These are phyloP conservation scores for Candida xiaguanensis DNA, from an alignment of 805 yeast genomes.

Conservation along the genomic window DNA sequence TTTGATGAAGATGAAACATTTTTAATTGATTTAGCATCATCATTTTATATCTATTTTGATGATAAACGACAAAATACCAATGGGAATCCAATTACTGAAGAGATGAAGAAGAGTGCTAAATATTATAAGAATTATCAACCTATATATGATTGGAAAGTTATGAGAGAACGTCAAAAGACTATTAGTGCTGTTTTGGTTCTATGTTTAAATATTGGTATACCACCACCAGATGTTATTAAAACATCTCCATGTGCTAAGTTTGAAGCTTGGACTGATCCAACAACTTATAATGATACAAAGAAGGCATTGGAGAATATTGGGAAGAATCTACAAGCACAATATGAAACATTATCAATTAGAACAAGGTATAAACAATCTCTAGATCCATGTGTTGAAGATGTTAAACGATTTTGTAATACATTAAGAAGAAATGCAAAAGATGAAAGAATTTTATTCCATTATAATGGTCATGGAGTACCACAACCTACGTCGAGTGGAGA, in stretches of 20 bases:
- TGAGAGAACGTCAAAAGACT: slow-evolving; percentile 87
- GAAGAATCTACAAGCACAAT: slow-evolving; percentile 79
- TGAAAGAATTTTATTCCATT: slow-evolving; percentile 88
- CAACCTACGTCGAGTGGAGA: slow-evolving; percentile 95
- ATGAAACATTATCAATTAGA: slow-evolving; percentile 81
- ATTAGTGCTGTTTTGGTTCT: slow-evolving; percentile 88
- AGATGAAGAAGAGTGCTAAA: slow-evolving; percentile 42
- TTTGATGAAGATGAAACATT: slow-evolving; percentile 62
- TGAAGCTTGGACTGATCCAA: slow-evolving; percentile 94
- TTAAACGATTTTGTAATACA: slow-evolving; percentile 85
- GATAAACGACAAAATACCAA: slow-evolving; percentile 90
- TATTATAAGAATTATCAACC: slow-evolving; percentile 56
- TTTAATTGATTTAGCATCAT: slow-evolving; percentile 54
- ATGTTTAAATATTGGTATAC: slow-evolving; percentile 90
- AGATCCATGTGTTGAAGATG: slow-evolving; percentile 95
- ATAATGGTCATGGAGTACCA: slow-evolving; percentile 98
- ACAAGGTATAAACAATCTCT: slow-evolving; percentile 87
- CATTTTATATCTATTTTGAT: slow-evolving; percentile 81
- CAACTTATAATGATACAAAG: slow-evolving; percentile 74
- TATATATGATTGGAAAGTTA: slow-evolving; percentile 84
- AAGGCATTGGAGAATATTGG: slow-evolving; percentile 92
- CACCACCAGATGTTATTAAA: slow-evolving; percentile 93
- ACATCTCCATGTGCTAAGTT: slow-evolving; percentile 89
- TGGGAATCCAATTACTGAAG: slow-evolving; percentile 69
- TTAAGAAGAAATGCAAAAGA: slow-evolving; percentile 88